Percentiles rank a stretch among this genome's conserved stretches.
Evolutionary conservation across 306 rosid species (phyloP).

Genomic region (Psophocarpus tetragonolobus): DNA sequence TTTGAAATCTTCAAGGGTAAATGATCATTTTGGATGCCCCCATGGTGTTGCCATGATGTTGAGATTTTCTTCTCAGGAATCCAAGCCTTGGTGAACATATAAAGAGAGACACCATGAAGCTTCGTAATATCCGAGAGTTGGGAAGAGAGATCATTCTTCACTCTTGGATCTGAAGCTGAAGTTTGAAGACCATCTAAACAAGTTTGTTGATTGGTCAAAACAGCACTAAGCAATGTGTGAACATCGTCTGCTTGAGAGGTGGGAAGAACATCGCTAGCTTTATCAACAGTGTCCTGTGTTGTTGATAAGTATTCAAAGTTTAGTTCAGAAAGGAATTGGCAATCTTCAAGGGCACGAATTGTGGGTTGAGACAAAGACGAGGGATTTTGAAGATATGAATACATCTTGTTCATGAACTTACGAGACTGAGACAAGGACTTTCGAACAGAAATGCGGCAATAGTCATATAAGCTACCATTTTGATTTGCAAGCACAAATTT

Average conservation of each 20-base stretch:
- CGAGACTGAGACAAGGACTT: conserved; percentile 61
- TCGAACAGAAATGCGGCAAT: conserved; percentile 48
- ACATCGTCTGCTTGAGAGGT: conserved; percentile 51
- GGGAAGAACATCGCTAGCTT: conserved; percentile 35
- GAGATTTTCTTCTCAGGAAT: conserved; percentile 45
- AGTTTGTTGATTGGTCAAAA: conserved; percentile 70
- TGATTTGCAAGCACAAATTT: conserved; percentile 48
- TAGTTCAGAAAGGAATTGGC: conserved; percentile 48
- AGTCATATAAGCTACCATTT: conserved; percentile 48
- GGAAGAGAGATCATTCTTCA: conserved; percentile 43
- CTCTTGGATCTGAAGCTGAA: conserved; percentile 51
- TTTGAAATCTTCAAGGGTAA: conserved; percentile 58
- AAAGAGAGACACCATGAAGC: conserved; percentile 65
- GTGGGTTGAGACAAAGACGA: conserved; percentile 44
- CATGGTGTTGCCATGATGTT: conserved; percentile 28
- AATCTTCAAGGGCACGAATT: conserved; percentile 61
- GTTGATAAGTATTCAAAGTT: conserved; percentile 55
- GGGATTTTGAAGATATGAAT: conserved; percentile 35
- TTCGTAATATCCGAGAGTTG: conserved; percentile 53
- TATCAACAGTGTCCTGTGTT: conserved; percentile 39
- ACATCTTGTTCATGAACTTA: conserved; percentile 40
- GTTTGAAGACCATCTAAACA: conserved; percentile 62
- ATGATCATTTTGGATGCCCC: conserved; percentile 43
- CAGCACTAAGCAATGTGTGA: conserved; percentile 63
- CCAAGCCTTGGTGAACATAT: conserved; percentile 63